Percentiles rank a stretch among this genome's conserved stretches.
These are phyloP conservation scores for Anthracocystis walkeri DNA, from an alignment of 1,284 basidiomycete genomes.

Conservation along the genomic window DNA sequence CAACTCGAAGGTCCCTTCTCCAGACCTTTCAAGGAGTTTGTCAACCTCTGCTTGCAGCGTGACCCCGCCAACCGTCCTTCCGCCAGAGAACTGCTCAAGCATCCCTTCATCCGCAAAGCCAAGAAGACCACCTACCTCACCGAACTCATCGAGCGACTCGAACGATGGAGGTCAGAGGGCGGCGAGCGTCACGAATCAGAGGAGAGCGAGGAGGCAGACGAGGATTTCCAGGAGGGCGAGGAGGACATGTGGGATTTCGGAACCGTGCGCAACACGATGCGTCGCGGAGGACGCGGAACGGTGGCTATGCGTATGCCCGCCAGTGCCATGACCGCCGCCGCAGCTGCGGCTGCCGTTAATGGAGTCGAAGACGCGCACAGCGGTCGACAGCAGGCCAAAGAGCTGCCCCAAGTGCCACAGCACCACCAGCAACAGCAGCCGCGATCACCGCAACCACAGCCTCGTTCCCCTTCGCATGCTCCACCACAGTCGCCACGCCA, in stretches of 20 bases:
- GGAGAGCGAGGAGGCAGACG: constrained; percentile 55
- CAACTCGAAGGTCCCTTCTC: constrained; percentile 88
- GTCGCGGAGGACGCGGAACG: constrained; percentile 44
- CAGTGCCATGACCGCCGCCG: constrained; percentile 48
- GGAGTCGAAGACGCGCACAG: constrained; percentile 21
- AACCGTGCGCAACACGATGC: constrained; percentile 59
- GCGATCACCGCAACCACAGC: constrained; percentile 23
- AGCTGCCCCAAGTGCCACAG: constrained; percentile 42
- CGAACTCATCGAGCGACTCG: constrained; percentile 92
- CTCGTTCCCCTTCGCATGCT: constrained; percentile 21
- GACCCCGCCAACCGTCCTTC: constrained; percentile 94
- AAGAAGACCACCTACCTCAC: constrained; percentile 94
- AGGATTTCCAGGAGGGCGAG: constrained; percentile 53
- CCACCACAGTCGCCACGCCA: constrained; percentile 30
- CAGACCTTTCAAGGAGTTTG: constrained; percentile 92
- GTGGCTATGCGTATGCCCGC: constrained; percentile 55
- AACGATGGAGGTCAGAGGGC: constrained; percentile 87
- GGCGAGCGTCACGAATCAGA: constrained; percentile 60
- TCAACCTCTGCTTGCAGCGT: constrained; percentile 88
- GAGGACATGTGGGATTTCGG: constrained; percentile 66
- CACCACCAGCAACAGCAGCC: constrained; percentile 27
- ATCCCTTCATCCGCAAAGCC: constrained; percentile 93
- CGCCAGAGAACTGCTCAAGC: constrained; percentile 92
- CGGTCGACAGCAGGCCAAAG: constrained; percentile 35
- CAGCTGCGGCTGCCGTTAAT: constrained; percentile 43